These are phyloP conservation scores for Macadamia tetraphylla DNA, from an alignment of 164 flowering plant genomes.

Conservation along the genomic window DNA sequence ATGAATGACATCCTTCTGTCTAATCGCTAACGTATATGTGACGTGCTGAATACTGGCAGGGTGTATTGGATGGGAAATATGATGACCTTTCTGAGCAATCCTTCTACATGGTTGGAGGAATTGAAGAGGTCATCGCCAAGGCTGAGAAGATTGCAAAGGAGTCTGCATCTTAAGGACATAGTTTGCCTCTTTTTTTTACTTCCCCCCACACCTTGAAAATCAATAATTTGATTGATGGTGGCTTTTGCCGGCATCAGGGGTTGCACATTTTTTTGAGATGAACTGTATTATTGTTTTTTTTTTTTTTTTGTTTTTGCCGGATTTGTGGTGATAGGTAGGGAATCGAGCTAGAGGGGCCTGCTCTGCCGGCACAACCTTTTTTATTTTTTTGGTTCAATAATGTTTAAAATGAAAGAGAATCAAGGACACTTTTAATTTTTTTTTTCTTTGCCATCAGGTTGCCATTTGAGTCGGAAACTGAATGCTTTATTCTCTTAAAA, in stretches of 20 bases:
- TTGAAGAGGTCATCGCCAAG: conserved; percentile 93
- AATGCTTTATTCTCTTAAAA: too few relatives aligned
- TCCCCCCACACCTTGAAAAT: conserved; percentile 20
- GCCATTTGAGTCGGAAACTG: too few relatives aligned
- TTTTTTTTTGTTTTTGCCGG: conserved; percentile 3
- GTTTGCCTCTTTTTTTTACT: not conserved
- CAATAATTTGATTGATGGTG: conserved; percentile 47
- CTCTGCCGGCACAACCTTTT: conserved; percentile 7
- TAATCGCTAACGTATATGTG: too few relatives aligned
- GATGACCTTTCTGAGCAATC: conserved; percentile 95
- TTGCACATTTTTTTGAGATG: conserved; percentile 29
- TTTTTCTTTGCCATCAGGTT: too few relatives aligned
- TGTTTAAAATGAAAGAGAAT: not conserved
- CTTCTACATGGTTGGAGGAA: conserved; percentile 99
- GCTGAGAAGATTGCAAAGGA: conserved; percentile 97
- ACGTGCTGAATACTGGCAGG: conserved; percentile 34
- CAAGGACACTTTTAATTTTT: not conserved
- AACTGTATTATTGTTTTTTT: conserved; percentile 12
- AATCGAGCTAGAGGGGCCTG: conserved; percentile 10
- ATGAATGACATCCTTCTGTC: too few relatives aligned
- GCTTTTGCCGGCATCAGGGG: conserved; percentile 31
- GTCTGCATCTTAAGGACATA: conserved; percentile 38
- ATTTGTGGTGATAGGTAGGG: conserved; percentile 23
- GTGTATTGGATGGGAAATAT: conserved; percentile 91
- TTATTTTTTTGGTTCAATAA: not conserved